phyloP scores from a whole-genome alignment of 2,329 filamentous ascomycete species.

The Penicillium sp. region DNA sequence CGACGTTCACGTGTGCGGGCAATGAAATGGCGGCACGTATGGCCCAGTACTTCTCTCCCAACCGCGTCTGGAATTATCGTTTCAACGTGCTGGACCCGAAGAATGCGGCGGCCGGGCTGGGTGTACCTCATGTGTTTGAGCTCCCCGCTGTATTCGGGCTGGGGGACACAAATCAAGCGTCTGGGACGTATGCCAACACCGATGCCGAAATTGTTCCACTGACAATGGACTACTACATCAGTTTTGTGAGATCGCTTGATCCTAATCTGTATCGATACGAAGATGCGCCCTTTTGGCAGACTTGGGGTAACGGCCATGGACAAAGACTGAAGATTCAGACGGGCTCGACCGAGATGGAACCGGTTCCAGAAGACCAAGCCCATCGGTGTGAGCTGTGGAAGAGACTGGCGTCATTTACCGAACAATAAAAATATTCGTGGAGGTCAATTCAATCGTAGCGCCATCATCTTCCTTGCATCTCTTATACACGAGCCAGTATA shows the following conservation, averaged over 20 bases:
- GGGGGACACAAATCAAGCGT: constrained; percentile 10
- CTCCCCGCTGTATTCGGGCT: constrained; percentile 24
- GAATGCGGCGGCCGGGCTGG: constrained; percentile 31
- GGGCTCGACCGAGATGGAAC: constrained; percentile 18
- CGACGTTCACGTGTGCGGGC: constrained; percentile 46
- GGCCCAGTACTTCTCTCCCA: constrained; percentile 19
- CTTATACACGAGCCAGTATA: too few relatives aligned
- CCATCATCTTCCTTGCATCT: too few relatives aligned
- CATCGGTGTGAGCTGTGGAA: constrained; percentile 17
- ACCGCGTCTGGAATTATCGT: constrained; percentile 43
- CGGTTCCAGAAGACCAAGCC: constrained; percentile 8
- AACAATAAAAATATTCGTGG: constrained; percentile 8
- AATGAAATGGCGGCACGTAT: constrained; percentile 36
- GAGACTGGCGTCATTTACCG: constrained; percentile 8
- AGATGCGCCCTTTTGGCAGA: constrained; percentile 16
- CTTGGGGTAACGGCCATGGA: constrained; percentile 12
- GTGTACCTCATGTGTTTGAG: constrained; percentile 35
- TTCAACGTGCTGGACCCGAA: constrained; percentile 42
- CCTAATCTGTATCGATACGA: constrained; percentile 16
- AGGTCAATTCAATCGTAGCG: too few relatives aligned
- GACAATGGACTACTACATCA: constrained; percentile 23
- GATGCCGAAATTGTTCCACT: constrained; percentile 20
- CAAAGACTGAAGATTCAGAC: constrained; percentile 16
- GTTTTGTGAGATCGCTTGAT: constrained; percentile 18
- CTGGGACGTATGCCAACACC: constrained; percentile 27